Base-by-base conservation (phyloP, 2,329 filamentous ascomycete species). In the Pochonia chlamydosporia region DNA sequence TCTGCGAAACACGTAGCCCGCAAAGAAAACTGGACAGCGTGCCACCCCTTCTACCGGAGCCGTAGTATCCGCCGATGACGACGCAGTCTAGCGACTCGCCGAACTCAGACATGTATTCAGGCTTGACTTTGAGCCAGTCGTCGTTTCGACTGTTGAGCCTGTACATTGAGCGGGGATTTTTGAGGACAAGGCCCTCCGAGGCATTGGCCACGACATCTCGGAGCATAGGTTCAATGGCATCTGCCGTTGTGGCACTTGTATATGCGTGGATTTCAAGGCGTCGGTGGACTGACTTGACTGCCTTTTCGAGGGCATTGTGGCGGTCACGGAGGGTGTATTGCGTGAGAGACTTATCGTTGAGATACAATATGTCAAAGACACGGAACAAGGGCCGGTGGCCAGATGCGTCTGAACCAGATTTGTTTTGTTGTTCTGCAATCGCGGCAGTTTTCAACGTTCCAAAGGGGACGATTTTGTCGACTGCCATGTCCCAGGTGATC, bases 51-150 rank as follows among this genome's bases (percentile, higher is more conserved):
- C 79, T 82, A 0, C 93, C 93, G 25, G 87, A 88, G 13, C 93
- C 93, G 62, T 88, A 99, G 67, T 96, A 97, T 8, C 89, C 93
- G 46, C 92, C 93, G 45, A 99, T 81, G 14, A 99, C 75, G 13
- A 96, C 71, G 54, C 90, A 89, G 62, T 99, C 93, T 3, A 99
- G 79, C 0, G 86, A 89, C 66, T 97, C 92, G 51, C 93, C 93
- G 63, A 93, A 96, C 52, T 96, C 92, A 2, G 84, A 84, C 91
- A 97, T 96, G 65, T 99, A 99, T 54, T 99, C 93, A 1, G 93
- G 93, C 60, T 99, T 99, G 8, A 99, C 91, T 63, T 99, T 99
- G 69, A 96, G 85, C 93, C 93, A 99, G 65, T 96, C 89, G 57
- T 95, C 88, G 58, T 95, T 93, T 41, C 93, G 85, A 55, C 89